phyloP scores from a whole-genome alignment of 2,329 filamentous ascomycete genomes.

The Aspergillus arachidicola region DNA sequence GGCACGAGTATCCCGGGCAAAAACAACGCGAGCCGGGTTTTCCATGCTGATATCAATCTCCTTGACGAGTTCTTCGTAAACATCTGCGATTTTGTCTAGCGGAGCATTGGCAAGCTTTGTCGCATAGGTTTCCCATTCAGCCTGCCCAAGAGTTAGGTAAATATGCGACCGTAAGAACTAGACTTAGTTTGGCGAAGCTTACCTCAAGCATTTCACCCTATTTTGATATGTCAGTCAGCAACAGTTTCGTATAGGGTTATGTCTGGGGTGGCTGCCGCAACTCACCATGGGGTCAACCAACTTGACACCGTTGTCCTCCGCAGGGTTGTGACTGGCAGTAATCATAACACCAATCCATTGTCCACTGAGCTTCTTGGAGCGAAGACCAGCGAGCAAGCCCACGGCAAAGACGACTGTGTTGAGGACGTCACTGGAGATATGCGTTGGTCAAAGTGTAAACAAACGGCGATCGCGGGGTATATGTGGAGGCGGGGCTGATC shows the following conservation, averaged over 20 bases:
- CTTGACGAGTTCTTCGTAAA: constrained; percentile 74
- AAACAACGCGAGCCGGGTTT: constrained; percentile 77
- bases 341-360: constrained; percentile 97
- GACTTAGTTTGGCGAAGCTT: constrained; percentile 27
- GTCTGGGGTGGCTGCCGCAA: not conserved
- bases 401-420: constrained; percentile 92
- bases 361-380: constrained; percentile 85
- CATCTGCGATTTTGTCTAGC: constrained; percentile 72
- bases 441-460: constrained; percentile 38
- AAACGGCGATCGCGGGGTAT: constrained; percentile 34
- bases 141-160: constrained; percentile 42
- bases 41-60: constrained; percentile 75
- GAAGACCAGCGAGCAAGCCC: constrained; percentile 82
- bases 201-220: constrained; percentile 94
- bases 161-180: constrained; percentile 10
- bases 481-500: constrained; percentile 32
- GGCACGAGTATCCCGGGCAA: constrained; percentile 88
- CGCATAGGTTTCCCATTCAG: constrained; percentile 87
- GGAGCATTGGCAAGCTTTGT: constrained; percentile 86
- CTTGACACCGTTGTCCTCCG: constrained; percentile 89
- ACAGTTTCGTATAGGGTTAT: not conserved
- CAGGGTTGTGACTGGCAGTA: constrained; percentile 89
- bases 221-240: constrained; percentile 8
- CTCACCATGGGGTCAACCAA: constrained; percentile 86
- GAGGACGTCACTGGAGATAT: constrained; percentile 67